Percentiles rank a stretch among this genome's conserved stretches.
These are phyloP conservation scores for Prunus mume DNA, from an alignment of 306 rosid species.

Conservation along the genomic window DNA sequence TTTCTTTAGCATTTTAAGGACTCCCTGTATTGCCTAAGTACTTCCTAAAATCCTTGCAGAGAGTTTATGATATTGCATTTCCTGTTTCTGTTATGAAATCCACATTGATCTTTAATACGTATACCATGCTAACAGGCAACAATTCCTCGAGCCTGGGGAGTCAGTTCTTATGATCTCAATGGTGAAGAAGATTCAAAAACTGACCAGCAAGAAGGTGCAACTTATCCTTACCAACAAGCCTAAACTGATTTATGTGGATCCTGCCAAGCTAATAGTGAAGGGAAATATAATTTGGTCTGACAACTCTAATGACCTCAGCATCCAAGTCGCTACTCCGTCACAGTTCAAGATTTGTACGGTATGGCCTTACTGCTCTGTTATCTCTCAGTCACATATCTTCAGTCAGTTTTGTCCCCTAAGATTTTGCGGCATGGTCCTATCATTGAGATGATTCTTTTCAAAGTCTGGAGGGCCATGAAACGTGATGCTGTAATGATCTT, in stretches of 20 bases:
- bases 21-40: neutral
- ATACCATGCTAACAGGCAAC: conserved; percentile 57
- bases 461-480: neutral
- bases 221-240: conserved; percentile 98
- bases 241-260: conserved; percentile 91
- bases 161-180: conserved; percentile 93
- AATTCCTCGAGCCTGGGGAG: conserved; percentile 94
- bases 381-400: neutral
- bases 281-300: conserved; percentile 95
- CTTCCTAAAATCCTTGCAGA: neutral
- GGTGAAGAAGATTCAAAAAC: conserved; percentile 88
- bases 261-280: conserved; percentile 79
- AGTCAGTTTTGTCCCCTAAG: neutral
- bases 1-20: conserved; percentile 1
- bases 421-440: neutral
- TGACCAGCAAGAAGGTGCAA: conserved; percentile 97
- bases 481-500: neutral
- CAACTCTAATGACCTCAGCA: conserved; percentile 80
- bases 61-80: neutral
- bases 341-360: conserved; percentile 93
- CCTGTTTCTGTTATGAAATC: neutral
- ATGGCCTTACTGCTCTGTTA: conserved; percentile 28
- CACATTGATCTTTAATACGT: neutral
- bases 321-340: conserved; percentile 84
- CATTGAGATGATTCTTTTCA: neutral